Conservation (phyloP, 116 monocot genomes). For the Trichopus zeylanicus region DNA sequence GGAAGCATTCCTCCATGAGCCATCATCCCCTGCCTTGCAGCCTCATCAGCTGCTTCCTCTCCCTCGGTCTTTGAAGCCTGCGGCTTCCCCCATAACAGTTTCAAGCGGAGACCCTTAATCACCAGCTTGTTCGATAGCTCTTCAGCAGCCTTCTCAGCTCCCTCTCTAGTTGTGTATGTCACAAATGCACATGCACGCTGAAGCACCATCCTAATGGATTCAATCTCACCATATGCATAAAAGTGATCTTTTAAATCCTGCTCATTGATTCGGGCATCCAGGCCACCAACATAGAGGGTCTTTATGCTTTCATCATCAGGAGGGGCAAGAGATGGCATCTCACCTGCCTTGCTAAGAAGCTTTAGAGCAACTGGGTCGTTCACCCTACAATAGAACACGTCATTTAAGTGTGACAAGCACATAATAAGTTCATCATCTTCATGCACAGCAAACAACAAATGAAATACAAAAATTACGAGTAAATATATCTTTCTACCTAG, state of each 20-base stretch:
- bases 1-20: constrained; percentile 80
- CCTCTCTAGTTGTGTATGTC: constrained; percentile 88
- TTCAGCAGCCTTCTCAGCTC: constrained; percentile 83
- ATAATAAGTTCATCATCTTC: too few species aligned
- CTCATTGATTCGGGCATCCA: constrained; percentile 75
- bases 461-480: too few species aligned
- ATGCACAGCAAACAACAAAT: too few species aligned
- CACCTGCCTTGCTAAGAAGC: constrained; percentile 88
- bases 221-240: constrained; percentile 93
- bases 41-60: constrained; percentile 39
- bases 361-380: constrained; percentile 96
- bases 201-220: constrained; percentile 69
- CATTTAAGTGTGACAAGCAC: too few species aligned
- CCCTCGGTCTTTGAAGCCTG: constrained; percentile 56
- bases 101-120: constrained; percentile 78
- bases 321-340: constrained; percentile 84
- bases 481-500: too few species aligned
- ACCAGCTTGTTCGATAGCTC: constrained; percentile 94
- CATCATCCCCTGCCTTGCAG: constrained; percentile 37
- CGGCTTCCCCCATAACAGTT: constrained; percentile 95
- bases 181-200: constrained; percentile 95
- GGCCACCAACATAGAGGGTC: constrained; percentile 91
- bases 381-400: constrained; percentile 32
- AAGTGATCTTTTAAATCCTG: constrained; percentile 89
- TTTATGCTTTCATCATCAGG: constrained; percentile 93